A percentile compares a stretch with the other conserved stretches of the same genome.
These are phyloP conservation scores for Gracilaria gracilis DNA, from an alignment of 23 red algal genomes.

Conservation along the genomic window DNA sequence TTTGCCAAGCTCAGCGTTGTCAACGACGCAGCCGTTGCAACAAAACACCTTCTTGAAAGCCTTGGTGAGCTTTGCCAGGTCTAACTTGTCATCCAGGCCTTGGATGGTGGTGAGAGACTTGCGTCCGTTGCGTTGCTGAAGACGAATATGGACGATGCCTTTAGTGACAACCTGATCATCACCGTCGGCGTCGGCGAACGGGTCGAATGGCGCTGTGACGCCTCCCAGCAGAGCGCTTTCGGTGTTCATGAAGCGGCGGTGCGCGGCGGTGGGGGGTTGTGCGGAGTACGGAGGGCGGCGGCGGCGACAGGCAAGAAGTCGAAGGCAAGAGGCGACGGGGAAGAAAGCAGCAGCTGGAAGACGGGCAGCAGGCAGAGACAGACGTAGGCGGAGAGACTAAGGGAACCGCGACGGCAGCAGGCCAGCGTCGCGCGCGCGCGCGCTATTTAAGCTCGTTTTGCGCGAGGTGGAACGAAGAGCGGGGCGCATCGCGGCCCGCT, in stretches of 20 bases:
- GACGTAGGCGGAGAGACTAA: not conserved
- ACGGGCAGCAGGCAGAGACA: not conserved
- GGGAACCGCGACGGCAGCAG: not conserved
- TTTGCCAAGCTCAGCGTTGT: conserved; percentile 93
- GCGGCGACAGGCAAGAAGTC: not conserved
- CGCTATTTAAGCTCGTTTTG: conserved; percentile 18
- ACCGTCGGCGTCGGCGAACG: conserved; percentile 97
- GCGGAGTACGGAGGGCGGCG: not conserved
- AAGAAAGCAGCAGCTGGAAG: not conserved
- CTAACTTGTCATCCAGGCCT: conserved; percentile 93
- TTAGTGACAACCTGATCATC: conserved; percentile 95
- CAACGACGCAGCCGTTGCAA: conserved; percentile 99
- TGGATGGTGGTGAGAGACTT: conserved; percentile 99
- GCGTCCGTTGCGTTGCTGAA: conserved; percentile 98
- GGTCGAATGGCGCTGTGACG: conserved; percentile 90
- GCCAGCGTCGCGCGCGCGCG: not conserved
- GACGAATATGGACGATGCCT: conserved; percentile 96
- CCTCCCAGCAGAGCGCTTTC: conserved; percentile 48
- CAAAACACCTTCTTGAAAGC: conserved; percentile 99
- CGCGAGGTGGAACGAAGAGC: conserved; percentile 13
- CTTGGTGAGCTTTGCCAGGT: conserved; percentile 98
- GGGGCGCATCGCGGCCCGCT: not conserved
- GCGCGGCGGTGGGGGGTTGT: not conserved
- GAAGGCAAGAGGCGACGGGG: not conserved
- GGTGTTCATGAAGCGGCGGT: conserved; percentile 39